Conservation (phyloP, 179 eudicot species). For the Drosera spatulata region DNA sequence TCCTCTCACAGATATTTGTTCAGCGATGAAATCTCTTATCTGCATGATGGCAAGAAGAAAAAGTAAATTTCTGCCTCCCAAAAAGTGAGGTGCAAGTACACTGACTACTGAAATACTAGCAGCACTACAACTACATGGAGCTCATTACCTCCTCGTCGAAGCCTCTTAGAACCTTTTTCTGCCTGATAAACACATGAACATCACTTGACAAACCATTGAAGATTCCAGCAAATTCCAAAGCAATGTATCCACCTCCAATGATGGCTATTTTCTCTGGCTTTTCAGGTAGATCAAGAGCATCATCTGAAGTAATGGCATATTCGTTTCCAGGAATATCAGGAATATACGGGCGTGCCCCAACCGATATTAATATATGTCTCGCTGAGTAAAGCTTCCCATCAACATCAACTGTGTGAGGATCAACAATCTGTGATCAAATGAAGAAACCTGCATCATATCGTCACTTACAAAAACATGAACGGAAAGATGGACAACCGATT, state of each 20-base stretch:
- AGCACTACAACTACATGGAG: not conserved
- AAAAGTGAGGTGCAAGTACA: not conserved
- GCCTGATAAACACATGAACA: constrained; percentile 90
- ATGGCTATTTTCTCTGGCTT: constrained; percentile 86
- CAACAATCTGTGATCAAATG: constrained; percentile 48
- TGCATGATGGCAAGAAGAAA: constrained; percentile 13
- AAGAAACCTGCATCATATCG: not conserved
- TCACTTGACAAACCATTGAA: constrained; percentile 86
- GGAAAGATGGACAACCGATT: too few relatives aligned
- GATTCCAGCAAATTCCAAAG: constrained; percentile 94
- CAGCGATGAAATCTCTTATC: constrained; percentile 90
- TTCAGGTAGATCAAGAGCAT: constrained; percentile 87
- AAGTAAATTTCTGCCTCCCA: not conserved
- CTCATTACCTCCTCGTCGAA: constrained; percentile 89
- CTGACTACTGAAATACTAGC: not conserved
- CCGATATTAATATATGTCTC: constrained; percentile 76
- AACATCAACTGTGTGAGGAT: constrained; percentile 91
- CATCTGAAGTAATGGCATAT: constrained; percentile 87
- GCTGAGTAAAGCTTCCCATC: constrained; percentile 81
- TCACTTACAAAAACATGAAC: too few relatives aligned
- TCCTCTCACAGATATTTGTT: constrained; percentile 85
- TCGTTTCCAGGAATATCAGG: constrained; percentile 93
- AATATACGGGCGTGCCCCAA: constrained; percentile 88
- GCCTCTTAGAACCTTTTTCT: constrained; percentile 82
- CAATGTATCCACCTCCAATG: constrained; percentile 94